Conservation (phyloP, 176 grass and related monocot genomes). For the Panicum miliaceum region DNA sequence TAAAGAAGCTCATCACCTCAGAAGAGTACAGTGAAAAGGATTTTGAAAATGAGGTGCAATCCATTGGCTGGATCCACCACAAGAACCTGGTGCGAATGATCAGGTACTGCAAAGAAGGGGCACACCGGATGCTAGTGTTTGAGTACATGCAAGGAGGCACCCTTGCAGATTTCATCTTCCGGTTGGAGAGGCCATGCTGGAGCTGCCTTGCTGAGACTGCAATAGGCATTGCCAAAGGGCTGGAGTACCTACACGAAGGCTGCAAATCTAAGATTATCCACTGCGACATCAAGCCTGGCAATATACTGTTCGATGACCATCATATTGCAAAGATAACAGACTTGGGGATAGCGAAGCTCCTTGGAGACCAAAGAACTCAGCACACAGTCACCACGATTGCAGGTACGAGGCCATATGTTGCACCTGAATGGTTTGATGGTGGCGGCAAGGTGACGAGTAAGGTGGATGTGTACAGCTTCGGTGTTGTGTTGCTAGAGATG, state of each 20-base stretch:
- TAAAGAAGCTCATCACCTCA: slow-evolving; percentile 19
- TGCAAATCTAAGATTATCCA: slow-evolving; percentile 28
- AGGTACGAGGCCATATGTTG: background rate
- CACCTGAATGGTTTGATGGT: slow-evolving; percentile 15
- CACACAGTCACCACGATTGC: slow-evolving; percentile 1
- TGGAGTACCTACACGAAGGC: slow-evolving; percentile 39
- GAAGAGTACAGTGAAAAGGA: slow-evolving; percentile 13
- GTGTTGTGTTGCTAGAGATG: background rate
- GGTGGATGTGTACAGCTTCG: slow-evolving; percentile 13
- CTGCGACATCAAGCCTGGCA: slow-evolving; percentile 42
- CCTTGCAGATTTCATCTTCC: background rate
- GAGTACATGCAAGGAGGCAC: slow-evolving; percentile 44
- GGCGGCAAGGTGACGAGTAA: background rate
- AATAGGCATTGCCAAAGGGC: background rate
- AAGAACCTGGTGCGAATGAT: slow-evolving; percentile 38
- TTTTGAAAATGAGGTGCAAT: slow-evolving; percentile 41
- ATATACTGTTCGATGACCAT: background rate
- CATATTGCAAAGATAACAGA: background rate
- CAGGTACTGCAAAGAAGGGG: slow-evolving; percentile 33
- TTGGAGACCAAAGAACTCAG: background rate
- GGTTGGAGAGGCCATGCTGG: background rate
- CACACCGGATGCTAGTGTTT: slow-evolving; percentile 43
- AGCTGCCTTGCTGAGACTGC: background rate
- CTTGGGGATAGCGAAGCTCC: slow-evolving; percentile 30
- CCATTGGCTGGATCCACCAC: slow-evolving; percentile 46